These are phyloP conservation scores for Clavulina sp. DNA, from an alignment of 768 basidiomycete genomes.

Conservation along the genomic window DNA sequence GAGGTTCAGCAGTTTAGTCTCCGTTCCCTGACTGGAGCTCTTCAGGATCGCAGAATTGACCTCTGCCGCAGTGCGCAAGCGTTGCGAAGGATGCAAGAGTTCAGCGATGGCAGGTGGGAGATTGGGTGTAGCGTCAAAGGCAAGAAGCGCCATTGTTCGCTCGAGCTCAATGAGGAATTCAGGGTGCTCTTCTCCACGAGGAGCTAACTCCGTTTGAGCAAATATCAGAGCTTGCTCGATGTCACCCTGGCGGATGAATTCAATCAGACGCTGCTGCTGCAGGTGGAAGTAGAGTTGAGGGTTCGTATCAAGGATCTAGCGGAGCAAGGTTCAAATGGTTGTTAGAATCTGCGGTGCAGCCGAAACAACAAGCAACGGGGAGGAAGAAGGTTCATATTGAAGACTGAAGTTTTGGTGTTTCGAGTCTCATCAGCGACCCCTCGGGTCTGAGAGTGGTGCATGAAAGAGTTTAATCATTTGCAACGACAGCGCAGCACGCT, in stretches of 20 bases:
- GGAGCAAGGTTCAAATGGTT: constrained; percentile 7
- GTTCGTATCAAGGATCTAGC: constrained; percentile 90
- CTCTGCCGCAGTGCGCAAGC: constrained; percentile 88
- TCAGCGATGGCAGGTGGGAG: constrained; percentile 53
- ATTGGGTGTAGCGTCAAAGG: constrained; percentile 23
- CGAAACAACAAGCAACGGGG: constrained; percentile 5
- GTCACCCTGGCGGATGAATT: constrained; percentile 71
- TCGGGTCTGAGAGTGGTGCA: constrained; percentile 93
- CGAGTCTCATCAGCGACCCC: constrained; percentile 69
- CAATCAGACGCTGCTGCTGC: constrained; percentile 90
- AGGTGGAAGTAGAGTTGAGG: constrained; percentile 86
- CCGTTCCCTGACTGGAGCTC: constrained; percentile 77
- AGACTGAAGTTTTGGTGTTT: constrained; percentile 82
- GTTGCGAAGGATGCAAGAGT: constrained; percentile 68
- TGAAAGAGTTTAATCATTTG: constrained; percentile 80
- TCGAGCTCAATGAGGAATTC: constrained; percentile 87
- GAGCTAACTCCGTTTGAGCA: constrained; percentile 86
- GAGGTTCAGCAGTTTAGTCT: constrained; percentile 73
- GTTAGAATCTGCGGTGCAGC: constrained; percentile 4
- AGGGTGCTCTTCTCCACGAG: constrained; percentile 85
- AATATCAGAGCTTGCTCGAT: constrained; percentile 71
- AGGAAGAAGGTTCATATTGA: constrained; percentile 67
- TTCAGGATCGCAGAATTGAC: constrained; percentile 92
- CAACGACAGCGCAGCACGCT: constrained; percentile 12
- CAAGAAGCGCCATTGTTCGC: constrained; percentile 80